A percentile compares a stretch with the other conserved stretches of the same genome.
These are phyloP conservation scores for Heterobasidion occidentale DNA, from an alignment of 1,284 basidiomycete species.

Conservation along the genomic window DNA sequence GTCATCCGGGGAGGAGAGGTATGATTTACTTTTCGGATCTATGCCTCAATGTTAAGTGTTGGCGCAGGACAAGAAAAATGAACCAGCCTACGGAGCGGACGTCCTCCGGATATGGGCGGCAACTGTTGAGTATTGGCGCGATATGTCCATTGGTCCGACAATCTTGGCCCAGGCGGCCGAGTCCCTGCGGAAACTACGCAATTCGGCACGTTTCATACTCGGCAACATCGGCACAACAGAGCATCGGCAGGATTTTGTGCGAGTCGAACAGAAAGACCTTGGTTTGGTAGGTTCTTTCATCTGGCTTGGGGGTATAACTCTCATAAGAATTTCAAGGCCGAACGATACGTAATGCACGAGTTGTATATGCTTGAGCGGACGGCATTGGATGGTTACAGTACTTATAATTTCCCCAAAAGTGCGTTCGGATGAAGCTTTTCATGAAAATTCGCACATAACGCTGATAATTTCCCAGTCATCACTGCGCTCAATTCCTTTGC, in stretches of 20 bases:
- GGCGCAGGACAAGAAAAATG: slow-evolving; percentile 54
- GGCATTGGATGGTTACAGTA: slow-evolving; percentile 62
- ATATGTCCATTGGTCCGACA: slow-evolving; percentile 80
- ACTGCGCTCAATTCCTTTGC: slow-evolving; percentile 57
- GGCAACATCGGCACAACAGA: slow-evolving; percentile 60
- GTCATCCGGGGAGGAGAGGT: slow-evolving; percentile 79
- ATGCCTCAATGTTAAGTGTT: background rate
- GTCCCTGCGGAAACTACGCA: slow-evolving; percentile 80
- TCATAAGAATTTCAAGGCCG: slow-evolving; percentile 40
- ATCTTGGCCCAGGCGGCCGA: slow-evolving; percentile 77
- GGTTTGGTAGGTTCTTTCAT: slow-evolving; percentile 45
- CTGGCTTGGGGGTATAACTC: no score
- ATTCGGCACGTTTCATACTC: slow-evolving; percentile 84
- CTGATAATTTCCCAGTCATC: slow-evolving; percentile 35
- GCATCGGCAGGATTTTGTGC: slow-evolving; percentile 20
- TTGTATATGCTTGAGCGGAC: slow-evolving; percentile 64
- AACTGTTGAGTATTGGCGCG: slow-evolving; percentile 84
- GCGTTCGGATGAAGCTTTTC: slow-evolving; percentile 7
- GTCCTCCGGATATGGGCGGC: slow-evolving; percentile 90
- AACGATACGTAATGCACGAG: slow-evolving; percentile 84
- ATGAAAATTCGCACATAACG: background rate
- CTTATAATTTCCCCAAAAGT: slow-evolving; percentile 86
- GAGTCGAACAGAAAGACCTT: slow-evolving; percentile 40
- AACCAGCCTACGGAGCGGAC: slow-evolving; percentile 82
- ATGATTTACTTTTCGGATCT: slow-evolving; percentile 16